Base-by-base conservation (phyloP, 352 stramenopile species). In the Phytopythium chamaehyphon region DNA sequence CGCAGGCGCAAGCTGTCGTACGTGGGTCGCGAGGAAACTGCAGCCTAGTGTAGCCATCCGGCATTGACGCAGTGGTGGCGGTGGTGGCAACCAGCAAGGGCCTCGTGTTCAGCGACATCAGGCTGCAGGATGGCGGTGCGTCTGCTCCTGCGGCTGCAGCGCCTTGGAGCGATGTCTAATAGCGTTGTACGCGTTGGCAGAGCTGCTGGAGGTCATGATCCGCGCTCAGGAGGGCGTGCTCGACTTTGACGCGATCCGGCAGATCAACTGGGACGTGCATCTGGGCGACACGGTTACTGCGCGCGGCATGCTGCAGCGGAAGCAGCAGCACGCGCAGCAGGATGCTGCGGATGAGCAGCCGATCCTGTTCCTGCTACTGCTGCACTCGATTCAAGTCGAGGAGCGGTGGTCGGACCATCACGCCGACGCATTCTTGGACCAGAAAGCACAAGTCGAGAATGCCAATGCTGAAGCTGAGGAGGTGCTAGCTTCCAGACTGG, bases 1-100 rank as follows among this genome's bases (percentile, higher is more conserved):
- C 82, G 81, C 52, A 92, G 90, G 38, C 80, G 84, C 53, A 86
- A 86, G 40, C 83, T 94, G 52, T 94, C 84, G 81, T 92, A 71
- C 49, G 77, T 71, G 12, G 23, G 11, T 36, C 21, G 15, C 6
- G 19, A 9, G 37, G 18, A n/a, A n/a, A n/a, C n/a, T n/a, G 39
- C 18, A n/a, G 39, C 9, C 15, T n/a, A 24, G 12, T 44, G n/a
- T 14, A 9, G 2, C 9, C 18, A 7, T 14, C 18, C n/a, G 19
- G 18, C 16, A 46, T 42, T 31, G 38, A 21, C 19, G 14, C 15
- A 5, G n/a, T 3, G 40, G 15, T 39, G 43, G 14, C 23, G 16
- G n/a, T 15, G 15, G 26, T 50, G 6, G 6, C 33, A 16, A 69
- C 14, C 53, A 94, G 84, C 35, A 94, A 94, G 65, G 68, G 66